Conservation (phyloP, 345 rosid genomes). For the Gossypium anomalum region DNA sequence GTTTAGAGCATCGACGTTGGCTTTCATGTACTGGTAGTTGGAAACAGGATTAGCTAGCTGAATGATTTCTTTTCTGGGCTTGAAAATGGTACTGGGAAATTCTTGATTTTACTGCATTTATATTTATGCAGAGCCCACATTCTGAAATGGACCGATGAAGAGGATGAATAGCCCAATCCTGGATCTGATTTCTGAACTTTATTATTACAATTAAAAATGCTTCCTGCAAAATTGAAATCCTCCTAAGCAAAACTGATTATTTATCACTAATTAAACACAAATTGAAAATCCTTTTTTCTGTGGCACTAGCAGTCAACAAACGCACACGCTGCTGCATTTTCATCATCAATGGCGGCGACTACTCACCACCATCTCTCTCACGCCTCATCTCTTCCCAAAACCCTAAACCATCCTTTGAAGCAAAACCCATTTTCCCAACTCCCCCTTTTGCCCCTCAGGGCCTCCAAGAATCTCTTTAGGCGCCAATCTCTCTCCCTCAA, state of each 20-base stretch:
- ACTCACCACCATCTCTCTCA: constrained; percentile 2
- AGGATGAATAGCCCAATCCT: not conserved
- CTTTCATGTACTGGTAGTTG: too few relatives aligned
- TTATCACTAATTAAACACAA: not conserved
- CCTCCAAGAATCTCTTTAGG: constrained; percentile 22
- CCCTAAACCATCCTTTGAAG: constrained; percentile 27
- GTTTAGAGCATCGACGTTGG: not conserved
- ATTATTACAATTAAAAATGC: not conserved
- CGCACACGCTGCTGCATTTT: not conserved
- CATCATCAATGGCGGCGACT: constrained; percentile 21
- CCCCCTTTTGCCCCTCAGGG: constrained; percentile 31
- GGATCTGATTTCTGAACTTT: not conserved
- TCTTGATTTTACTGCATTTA: not conserved
- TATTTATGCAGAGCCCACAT: not conserved
- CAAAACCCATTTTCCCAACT: constrained; percentile 38
- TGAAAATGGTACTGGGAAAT: too few relatives aligned
- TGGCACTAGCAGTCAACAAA: not conserved
- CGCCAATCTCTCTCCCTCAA: constrained; percentile 38
- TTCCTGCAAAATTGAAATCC: not conserved
- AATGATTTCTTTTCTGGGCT: too few relatives aligned
- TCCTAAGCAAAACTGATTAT: not conserved
- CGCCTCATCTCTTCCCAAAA: constrained; percentile 36
- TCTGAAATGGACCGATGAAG: not conserved
- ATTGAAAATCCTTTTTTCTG: not conserved
- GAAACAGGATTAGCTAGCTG: too few relatives aligned